These are phyloP conservation scores for Jacaranda mimosifolia DNA, from an alignment of 257 asterid genomes.

Conservation along the genomic window DNA sequence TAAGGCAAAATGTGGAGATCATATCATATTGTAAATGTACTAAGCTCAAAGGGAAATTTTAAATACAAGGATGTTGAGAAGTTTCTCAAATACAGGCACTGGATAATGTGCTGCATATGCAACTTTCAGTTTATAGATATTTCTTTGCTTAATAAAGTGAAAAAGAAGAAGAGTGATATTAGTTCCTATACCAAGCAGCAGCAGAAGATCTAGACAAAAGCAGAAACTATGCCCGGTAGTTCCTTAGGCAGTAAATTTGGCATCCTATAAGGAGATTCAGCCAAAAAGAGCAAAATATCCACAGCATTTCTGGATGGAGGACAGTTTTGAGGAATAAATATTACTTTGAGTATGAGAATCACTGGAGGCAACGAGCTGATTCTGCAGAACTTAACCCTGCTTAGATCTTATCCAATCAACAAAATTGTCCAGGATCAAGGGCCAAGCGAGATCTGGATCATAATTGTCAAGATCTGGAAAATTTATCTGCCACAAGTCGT, in stretches of 20 bases:
- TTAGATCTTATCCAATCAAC: constrained; percentile 47
- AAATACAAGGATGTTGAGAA: neutral
- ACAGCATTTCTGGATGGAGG: neutral
- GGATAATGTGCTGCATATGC: no score
- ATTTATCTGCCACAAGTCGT: constrained; percentile 34
- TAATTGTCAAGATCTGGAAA: constrained; percentile 42
- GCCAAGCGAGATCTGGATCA: constrained; percentile 48
- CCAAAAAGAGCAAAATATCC: neutral
- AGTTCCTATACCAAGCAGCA: neutral
- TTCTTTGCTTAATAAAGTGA: constrained; percentile 1
- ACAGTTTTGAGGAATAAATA: neutral
- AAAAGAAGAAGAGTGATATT: neutral
- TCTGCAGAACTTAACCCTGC: constrained; percentile 20
- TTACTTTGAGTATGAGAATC: constrained; percentile 17
- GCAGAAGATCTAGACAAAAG: neutral
- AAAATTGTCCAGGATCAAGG: constrained; percentile 46
- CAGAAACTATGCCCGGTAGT: neutral
- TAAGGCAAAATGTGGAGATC: constrained; percentile 16
- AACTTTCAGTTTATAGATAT: neutral
- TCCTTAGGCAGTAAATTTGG: neutral
- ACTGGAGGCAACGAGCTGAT: neutral
- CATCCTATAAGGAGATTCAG: neutral
- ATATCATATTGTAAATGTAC: constrained; percentile 11
- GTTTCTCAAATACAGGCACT: no score
- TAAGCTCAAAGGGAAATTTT: neutral